phyloP scores from a whole-genome alignment of 2,329 filamentous ascomycete genomes.

The Diplodia sapinea region DNA sequence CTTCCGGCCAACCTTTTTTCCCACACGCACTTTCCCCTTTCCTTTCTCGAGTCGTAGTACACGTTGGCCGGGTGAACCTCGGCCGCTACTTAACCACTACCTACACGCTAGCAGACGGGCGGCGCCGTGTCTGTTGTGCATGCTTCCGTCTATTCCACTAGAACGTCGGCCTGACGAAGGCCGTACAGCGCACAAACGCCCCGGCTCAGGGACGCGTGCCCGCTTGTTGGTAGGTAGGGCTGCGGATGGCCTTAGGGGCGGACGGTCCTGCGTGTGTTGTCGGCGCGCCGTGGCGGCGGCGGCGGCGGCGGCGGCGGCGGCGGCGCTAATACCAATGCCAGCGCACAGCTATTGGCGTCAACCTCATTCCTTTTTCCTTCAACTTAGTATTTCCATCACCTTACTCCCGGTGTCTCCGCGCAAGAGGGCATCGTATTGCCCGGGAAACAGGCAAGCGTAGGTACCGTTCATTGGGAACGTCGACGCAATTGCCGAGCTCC shows the following conservation, averaged over 20 bases:
- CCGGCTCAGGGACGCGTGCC: background rate
- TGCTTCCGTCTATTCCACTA: background rate
- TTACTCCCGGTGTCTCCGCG: background rate
- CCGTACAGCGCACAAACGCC: background rate
- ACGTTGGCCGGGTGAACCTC: background rate
- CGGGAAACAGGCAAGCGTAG: background rate
- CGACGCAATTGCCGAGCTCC: background rate
- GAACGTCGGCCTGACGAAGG: slow-evolving; percentile 8
- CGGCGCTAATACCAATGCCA: background rate
- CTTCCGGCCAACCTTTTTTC: background rate
- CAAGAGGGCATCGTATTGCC: background rate
- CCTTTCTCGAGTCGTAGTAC: background rate
- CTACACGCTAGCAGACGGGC: background rate
- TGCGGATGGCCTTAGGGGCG: slow-evolving; percentile 8
- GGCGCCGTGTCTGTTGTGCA: background rate
- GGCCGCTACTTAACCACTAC: background rate
- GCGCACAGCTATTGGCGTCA: slow-evolving; percentile 9
- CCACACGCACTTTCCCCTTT: background rate
- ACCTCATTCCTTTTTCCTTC: background rate
- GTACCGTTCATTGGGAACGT: background rate
- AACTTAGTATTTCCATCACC: no score
- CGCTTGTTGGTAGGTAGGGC: background rate
- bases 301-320: background rate
- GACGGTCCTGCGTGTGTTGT: background rate
- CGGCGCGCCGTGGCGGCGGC: background rate